A percentile compares a stretch with the other conserved stretches of the same genome.
Conservation (phyloP, 495 filamentous ascomycete species). For the Stereocaulon alpinum region DNA sequence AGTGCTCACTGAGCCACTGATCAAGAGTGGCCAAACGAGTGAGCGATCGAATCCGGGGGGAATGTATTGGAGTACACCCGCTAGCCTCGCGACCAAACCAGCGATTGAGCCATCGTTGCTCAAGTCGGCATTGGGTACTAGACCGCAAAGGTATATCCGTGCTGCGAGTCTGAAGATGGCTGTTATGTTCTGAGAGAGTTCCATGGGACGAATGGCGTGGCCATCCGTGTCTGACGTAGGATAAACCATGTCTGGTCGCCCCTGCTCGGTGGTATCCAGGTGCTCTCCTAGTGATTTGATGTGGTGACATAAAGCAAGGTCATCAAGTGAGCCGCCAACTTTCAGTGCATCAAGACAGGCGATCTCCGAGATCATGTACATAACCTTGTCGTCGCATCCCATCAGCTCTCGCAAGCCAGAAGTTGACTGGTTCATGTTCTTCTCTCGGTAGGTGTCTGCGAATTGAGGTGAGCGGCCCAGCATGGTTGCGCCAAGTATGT, state of each 20-base stretch:
- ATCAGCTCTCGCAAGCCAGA: conserved; percentile 84
- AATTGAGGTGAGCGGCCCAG: conserved; percentile 74
- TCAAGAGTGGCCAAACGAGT: conserved; percentile 84
- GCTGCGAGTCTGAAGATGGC: conserved; percentile 84
- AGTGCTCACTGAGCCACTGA: conserved; percentile 66
- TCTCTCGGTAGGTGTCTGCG: conserved; percentile 83
- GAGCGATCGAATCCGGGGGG: conserved; percentile 85
- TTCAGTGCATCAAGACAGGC: conserved; percentile 89
- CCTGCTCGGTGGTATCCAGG: conserved; percentile 66
- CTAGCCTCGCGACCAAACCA: conserved; percentile 64
- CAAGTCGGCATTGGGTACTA: conserved; percentile 79
- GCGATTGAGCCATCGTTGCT: conserved; percentile 51
- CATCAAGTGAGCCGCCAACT: conserved; percentile 62
- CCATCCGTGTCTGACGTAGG: conserved; percentile 49
- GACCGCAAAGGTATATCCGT: conserved; percentile 85
- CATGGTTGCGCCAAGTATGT: conserved; percentile 93
- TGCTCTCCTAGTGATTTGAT: conserved; percentile 71
- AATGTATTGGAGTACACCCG: conserved; percentile 61
- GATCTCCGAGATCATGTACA: conserved; percentile 97
- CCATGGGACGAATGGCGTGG: conserved; percentile 55
- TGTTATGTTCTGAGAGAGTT: conserved; percentile 77
- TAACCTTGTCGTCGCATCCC: conserved; percentile 94
- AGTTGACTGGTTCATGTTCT: conserved; percentile 63
- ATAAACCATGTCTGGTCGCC: conserved; percentile 44
- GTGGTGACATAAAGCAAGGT: conserved; percentile 73